Evolutionary conservation across 768 basidiomycete species (phyloP).

Genomic region (Holtermannia corniformis): DNA sequence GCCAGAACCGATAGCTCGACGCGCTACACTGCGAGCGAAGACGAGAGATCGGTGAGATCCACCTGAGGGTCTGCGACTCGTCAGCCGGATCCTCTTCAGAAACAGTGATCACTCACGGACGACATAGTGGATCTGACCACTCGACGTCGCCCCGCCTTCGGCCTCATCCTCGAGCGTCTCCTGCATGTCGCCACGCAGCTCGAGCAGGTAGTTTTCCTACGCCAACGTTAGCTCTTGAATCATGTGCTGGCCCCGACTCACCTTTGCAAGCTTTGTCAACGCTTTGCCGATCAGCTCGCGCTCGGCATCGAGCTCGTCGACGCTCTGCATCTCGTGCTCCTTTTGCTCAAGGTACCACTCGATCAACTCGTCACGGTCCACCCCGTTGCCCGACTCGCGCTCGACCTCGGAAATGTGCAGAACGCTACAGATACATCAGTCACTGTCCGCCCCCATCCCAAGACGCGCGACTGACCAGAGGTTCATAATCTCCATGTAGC

Average conservation of each 20-base stretch:
- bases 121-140: conserved; percentile 13
- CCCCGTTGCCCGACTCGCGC: conserved; percentile 60
- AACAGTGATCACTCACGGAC: conserved; percentile 9
- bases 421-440: conserved; percentile 48
- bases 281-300: conserved; percentile 83
- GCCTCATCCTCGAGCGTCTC: conserved; percentile 49
- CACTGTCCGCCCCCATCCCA: not conserved
- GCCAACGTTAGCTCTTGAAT: not conserved
- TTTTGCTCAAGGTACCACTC: conserved; percentile 93
- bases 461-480: conserved; percentile 42
- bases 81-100: not conserved
- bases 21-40: conserved; percentile 1
- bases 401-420: conserved; percentile 71
- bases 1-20: too few relatives aligned
- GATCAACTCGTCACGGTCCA: conserved; percentile 83
- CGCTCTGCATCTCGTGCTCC: conserved; percentile 69
- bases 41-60: conserved; percentile 12
- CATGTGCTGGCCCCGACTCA: conserved; percentile 37
- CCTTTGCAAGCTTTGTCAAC: conserved; percentile 81
- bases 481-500: conserved; percentile 81
- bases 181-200: conserved; percentile 71
- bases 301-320: conserved; percentile 83
- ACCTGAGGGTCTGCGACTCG: conserved; percentile 9
- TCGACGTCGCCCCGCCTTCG: not conserved
- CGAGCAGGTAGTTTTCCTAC: conserved; percentile 61